phyloP scores from a whole-genome alignment of 345 rosid species.

The Eucalyptus urophylla region DNA sequence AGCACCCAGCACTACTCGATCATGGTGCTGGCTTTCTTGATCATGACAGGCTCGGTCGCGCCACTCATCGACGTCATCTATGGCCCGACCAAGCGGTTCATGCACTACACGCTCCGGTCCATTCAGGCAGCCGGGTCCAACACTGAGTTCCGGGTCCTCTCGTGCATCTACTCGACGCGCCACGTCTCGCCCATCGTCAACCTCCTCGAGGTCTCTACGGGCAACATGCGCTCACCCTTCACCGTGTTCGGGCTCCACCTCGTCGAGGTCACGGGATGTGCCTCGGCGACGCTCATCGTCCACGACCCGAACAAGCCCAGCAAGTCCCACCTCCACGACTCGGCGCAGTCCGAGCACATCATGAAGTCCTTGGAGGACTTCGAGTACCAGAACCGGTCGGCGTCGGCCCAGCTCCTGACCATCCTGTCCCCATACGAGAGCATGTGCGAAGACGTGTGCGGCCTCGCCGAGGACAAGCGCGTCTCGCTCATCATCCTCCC shows the following conservation, averaged over 20 bases:
- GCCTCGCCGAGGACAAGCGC: constrained; percentile 47
- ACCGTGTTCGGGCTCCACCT: constrained; percentile 37
- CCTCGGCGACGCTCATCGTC: constrained; percentile 39
- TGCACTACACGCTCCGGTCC: constrained; percentile 18
- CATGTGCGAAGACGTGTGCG: constrained; percentile 58
- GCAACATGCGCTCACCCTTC: constrained; percentile 45
- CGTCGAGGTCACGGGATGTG: constrained; percentile 46
- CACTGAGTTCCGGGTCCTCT: constrained; percentile 32
- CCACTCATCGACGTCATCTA: constrained; percentile 20
- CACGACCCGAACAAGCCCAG: constrained; percentile 6
- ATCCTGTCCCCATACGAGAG: constrained; percentile 40
- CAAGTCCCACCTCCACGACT: not conserved
- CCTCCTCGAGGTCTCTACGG: constrained; percentile 38
- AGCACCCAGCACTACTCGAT: constrained; percentile 17
- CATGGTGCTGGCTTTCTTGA: constrained; percentile 29
- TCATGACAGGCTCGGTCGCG: not conserved
- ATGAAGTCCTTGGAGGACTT: constrained; percentile 19
- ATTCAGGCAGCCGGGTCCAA: constrained; percentile 24
- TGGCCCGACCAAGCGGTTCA: constrained; percentile 9
- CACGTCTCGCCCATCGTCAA: constrained; percentile 31
- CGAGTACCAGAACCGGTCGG: constrained; percentile 2
- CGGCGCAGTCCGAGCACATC: constrained; percentile 32
- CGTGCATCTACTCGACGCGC: constrained; percentile 28
- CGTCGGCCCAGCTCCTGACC: constrained; percentile 30
- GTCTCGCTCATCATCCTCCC: constrained; percentile 43